Conservation (phyloP, 768 basidiomycete genomes). For the Psilocybe subaeruginosa region DNA sequence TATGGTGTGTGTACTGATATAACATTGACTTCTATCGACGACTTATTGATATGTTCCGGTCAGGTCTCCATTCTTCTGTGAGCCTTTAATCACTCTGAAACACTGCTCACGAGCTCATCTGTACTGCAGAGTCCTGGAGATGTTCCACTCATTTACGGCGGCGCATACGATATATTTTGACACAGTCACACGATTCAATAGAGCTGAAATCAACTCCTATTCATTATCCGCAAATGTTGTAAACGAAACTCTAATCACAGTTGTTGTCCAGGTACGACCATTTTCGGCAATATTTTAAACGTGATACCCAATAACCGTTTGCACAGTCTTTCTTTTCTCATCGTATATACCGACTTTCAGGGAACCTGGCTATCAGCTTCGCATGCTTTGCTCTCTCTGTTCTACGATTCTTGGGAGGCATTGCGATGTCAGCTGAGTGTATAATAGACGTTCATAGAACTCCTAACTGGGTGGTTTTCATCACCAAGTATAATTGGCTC, state of each 20-base stretch:
- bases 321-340: slow-evolving; percentile 19
- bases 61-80: slow-evolving; percentile 19
- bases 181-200: slow-evolving; percentile 8
- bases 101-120: no score
- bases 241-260: slow-evolving; percentile 12
- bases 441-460: slow-evolving; percentile 18
- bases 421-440: slow-evolving; percentile 15
- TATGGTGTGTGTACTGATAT: slow-evolving; percentile 7
- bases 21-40: no score
- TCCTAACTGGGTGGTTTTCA: slow-evolving; percentile 20
- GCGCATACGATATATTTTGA: slow-evolving; percentile 13
- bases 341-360: slow-evolving; percentile 19
- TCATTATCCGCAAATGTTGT: slow-evolving; percentile 10
- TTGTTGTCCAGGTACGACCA: slow-evolving; percentile 12
- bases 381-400: slow-evolving; percentile 17
- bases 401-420: slow-evolving; percentile 15
- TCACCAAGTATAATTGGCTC: slow-evolving; percentile 15
- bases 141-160: slow-evolving; percentile 12
- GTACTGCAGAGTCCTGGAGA: slow-evolving; percentile 5
- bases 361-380: slow-evolving; percentile 10
- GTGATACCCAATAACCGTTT: background rate
- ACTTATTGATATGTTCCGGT: background rate
- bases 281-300: background rate
- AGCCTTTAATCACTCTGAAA: background rate
- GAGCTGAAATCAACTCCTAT: slow-evolving; percentile 13